These are phyloP conservation scores for Globisporangium carolinianum DNA, from an alignment of 352 stramenopile species.

Conservation along the genomic window DNA sequence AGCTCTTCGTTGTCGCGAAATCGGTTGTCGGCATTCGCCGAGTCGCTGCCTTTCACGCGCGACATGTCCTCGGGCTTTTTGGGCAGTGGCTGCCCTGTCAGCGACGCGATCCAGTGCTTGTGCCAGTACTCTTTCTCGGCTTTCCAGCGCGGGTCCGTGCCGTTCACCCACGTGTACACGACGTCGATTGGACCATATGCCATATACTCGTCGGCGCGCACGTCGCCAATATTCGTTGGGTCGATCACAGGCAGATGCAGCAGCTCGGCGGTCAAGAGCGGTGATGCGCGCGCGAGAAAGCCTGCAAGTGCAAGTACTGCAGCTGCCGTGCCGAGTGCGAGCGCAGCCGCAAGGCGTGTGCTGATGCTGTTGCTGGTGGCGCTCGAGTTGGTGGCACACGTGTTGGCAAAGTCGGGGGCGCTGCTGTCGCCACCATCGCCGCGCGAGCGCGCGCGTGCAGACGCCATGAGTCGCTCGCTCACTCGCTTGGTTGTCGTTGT, in stretches of 20 bases:
- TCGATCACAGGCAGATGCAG: slow-evolving; percentile 9
- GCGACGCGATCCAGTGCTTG: slow-evolving; percentile 81
- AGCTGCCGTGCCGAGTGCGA: not conserved
- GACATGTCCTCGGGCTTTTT: slow-evolving; percentile 37
- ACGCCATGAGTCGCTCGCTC: slow-evolving; percentile 6
- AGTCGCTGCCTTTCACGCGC: slow-evolving; percentile 53
- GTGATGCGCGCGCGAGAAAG: slow-evolving; percentile 6
- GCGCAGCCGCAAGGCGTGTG: not conserved
- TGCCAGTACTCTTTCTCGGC: slow-evolving; percentile 85
- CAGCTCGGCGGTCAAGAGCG: slow-evolving; percentile 2
- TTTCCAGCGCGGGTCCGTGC: slow-evolving; percentile 90
- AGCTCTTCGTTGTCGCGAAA: slow-evolving; percentile 95
- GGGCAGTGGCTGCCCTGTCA: slow-evolving; percentile 74
- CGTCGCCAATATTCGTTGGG: slow-evolving; percentile 55
- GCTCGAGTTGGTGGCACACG: too few species aligned
- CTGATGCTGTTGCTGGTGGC: not conserved
- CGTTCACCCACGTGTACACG: slow-evolving; percentile 97
- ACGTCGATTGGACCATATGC: slow-evolving; percentile 89
- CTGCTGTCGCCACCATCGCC: not conserved
- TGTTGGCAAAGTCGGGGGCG: not conserved
- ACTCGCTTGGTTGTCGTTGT: too few species aligned
- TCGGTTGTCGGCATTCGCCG: slow-evolving; percentile 82
- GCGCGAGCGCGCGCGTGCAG: slow-evolving; percentile 11
- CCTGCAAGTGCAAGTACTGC: slow-evolving; percentile 8
- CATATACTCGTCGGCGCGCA: slow-evolving; percentile 43